A percentile compares a stretch with the other conserved stretches of the same genome.
Conservation (phyloP, 495 filamentous ascomycete species). For the Arthonia radiata region DNA sequence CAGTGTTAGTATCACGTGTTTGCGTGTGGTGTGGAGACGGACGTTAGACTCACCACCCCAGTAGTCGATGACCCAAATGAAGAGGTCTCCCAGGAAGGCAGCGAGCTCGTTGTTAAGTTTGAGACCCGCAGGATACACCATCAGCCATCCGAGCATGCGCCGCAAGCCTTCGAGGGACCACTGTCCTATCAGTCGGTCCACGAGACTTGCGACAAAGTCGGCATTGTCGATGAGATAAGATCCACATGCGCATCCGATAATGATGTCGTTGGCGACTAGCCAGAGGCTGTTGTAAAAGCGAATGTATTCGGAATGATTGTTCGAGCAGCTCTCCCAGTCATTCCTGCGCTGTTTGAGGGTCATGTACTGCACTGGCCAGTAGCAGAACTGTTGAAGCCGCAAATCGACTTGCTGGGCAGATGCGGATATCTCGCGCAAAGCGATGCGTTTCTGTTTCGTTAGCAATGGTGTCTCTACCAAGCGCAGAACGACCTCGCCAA, state of each 20-base stretch:
- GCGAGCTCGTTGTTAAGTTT: conserved; percentile 94
- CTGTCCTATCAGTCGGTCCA: conserved; percentile 47
- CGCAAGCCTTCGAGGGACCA: conserved; percentile 83
- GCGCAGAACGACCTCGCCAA: conserved; percentile 55
- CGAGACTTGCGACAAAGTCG: conserved; percentile 56
- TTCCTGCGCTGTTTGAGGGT: conserved; percentile 68
- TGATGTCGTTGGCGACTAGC: conserved; percentile 96
- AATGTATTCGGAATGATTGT: conserved; percentile 92
- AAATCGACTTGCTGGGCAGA: conserved; percentile 98
- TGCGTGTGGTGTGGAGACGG: conserved; percentile 1
- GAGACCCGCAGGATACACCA: conserved; percentile 90
- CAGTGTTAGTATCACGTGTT: conserved; percentile 3
- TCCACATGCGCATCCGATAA: conserved; percentile 88
- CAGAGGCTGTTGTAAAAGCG: conserved; percentile 97
- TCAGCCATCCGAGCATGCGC: conserved; percentile 81
- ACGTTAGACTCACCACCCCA: conserved; percentile 43
- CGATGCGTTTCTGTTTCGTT: conserved; percentile 88
- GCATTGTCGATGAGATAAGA: conserved; percentile 95
- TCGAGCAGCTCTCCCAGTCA: conserved; percentile 90
- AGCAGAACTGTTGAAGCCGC: conserved; percentile 92
- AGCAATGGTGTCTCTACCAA: too few relatives aligned
- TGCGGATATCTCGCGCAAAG: conserved; percentile 84
- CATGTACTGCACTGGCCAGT: conserved; percentile 92
- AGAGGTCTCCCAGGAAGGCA: conserved; percentile 76
- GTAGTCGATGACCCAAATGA: conserved; percentile 94